Evolutionary conservation across 192 early-diverging fungal species (phyloP), one percentile per base, ranked within the genome.

Genomic region (Backusella tuberculispora): DNA sequence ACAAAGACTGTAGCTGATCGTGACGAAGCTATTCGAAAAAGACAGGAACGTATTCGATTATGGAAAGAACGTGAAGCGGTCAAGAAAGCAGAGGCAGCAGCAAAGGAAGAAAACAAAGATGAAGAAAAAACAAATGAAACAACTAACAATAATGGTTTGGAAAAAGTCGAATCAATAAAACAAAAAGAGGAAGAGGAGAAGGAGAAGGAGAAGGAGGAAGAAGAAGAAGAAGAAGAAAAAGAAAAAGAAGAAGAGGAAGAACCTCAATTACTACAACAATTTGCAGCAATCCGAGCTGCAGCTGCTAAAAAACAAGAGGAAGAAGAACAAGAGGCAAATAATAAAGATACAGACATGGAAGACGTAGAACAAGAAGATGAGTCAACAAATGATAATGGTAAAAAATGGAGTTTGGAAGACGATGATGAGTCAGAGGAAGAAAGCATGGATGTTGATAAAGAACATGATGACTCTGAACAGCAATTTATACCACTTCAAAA

Each of bases 31-130:
- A 78, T 87, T 44, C 84, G 92, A 44, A 89, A 93, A 76, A 77
- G 95, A 63, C 89, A 89, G 70, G 95, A 96, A 84, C 83, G 93
- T 41, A 75, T 97, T 14, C 90, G 93, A 63, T 88, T 92, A 81
- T 98, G 95, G 95, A 80, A 89, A 76, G 56, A 86, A 75, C 74
- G 76, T 17, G 67, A 84, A 40, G 80, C 87, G 3, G 82, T 76
- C n/a, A 73, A 47, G 47, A 63, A 71, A 73, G 75, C 69, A 48
- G 66, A 70, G 7, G 67, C 79, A 29, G 63, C 72, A 21, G 71
- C 45, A 43, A 77, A 74, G 38, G 84, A 76, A n/a, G 80, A 82
- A 64, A 76, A 80, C 15, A 74, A 70, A 38, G 19, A 70, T 6
- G 72, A 73, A 44, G 13, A 0, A 29, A n/a, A 69, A 44, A 45